Percentiles rank a stretch among this genome's conserved stretches.
Conservation (phyloP, 805 yeast species). For the Candida verbasci region DNA sequence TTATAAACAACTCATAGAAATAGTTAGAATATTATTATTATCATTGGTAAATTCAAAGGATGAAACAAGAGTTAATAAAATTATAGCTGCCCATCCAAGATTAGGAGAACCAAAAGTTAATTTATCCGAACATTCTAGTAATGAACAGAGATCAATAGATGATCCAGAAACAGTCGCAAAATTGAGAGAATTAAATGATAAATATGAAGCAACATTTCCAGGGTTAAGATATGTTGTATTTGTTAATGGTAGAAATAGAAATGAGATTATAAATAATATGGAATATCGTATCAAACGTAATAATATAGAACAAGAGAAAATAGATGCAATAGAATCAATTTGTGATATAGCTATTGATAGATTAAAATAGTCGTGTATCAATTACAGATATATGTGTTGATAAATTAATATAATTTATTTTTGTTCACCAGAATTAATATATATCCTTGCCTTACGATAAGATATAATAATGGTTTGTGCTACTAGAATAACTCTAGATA, state of each 20-base stretch:
- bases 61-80: constrained; percentile 31
- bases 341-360: constrained; percentile 87
- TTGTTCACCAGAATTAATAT: no score
- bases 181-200: constrained; percentile 50
- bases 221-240: constrained; percentile 83
- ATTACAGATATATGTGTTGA: no score
- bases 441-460: no score
- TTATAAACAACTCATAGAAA: constrained; percentile 41
- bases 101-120: constrained; percentile 59
- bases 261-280: constrained; percentile 63
- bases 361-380: constrained; percentile 22
- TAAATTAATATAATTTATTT: no score
- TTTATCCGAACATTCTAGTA: constrained; percentile 60
- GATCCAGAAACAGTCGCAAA: constrained; percentile 45
- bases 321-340: constrained; percentile 79
- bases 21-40: constrained; percentile 35
- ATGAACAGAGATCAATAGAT: constrained; percentile 66
- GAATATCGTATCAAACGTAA: constrained; percentile 49
- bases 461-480: constrained; percentile 8
- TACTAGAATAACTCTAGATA: no score
- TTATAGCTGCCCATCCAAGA: constrained; percentile 90
- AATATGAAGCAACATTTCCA: constrained; percentile 58
- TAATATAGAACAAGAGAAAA: constrained; percentile 52
- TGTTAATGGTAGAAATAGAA: constrained; percentile 77
- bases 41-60: constrained; percentile 20